Base-by-base conservation (phyloP, 768 basidiomycete genomes). In the Collybiopsis confluens region DNA sequence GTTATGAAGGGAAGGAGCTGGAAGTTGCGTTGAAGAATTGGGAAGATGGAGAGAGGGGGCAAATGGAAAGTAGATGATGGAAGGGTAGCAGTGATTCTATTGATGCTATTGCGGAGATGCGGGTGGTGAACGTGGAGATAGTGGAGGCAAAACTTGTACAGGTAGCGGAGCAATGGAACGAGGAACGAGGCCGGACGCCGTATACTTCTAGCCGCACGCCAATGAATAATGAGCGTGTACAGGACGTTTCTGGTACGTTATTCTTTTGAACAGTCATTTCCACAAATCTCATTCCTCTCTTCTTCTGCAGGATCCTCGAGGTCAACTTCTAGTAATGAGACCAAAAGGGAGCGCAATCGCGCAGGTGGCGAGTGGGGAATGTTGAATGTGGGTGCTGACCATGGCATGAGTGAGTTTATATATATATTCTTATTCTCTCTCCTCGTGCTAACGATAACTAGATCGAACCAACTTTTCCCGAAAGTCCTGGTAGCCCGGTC, bases 321-420 rank as follows among this genome's bases (percentile, higher is more conserved):
- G 35, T 48, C 47, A 37, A 48, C 30, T n/a, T 40, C 50, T 8
- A 43, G 41, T 23, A 52, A 40, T 15, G 50, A 52, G 15, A 52
- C 50, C 18, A 38, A 52, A 18, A 26, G 38, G 20, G 50, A 52
- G 42, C 50, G 50, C 13, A 36, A 36, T 21, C 50, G 50, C 4
- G 50, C 37, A 15, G 50, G 50, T 41, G 50, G 50, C 9, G 50
- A 52, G 23, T 52, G 50, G 50, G 33, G 33, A 6, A 26, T 52
- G 26, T 41, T 52, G 27, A 26, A 33, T 23, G 20, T 18, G 6
- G 20, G n/a, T 11, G 37, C 9, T 52, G 40, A n/a, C 16, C 18
- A 18, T 13, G 13, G 20, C 13, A 16, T 18, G 10, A 21, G 16
- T 18, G 21, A 20, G 10, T 45, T 4, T 27, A 6, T 15, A 1